A percentile compares a stretch with the other conserved stretches of the same genome.
These are phyloP conservation scores for Ulmus americana DNA, from an alignment of 331 rosid species.

Conservation along the genomic window DNA sequence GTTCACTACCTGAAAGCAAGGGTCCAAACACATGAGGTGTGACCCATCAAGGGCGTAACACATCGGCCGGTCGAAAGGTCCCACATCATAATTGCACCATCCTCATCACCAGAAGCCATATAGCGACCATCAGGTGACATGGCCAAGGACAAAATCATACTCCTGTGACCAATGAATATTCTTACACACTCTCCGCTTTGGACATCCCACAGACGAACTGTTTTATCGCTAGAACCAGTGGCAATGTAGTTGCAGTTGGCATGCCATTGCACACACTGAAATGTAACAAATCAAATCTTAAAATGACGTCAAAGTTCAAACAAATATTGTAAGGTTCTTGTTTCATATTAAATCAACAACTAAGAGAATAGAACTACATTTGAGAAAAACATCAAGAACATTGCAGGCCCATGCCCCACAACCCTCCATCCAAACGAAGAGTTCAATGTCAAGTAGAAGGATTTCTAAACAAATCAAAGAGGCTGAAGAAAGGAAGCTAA, in stretches of 20 bases:
- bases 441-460: neutral
- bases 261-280: slow-evolving; percentile 96
- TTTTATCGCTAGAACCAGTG: slow-evolving; percentile 95
- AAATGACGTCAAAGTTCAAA: slow-evolving; percentile 2
- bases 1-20: slow-evolving; percentile 68
- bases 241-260: slow-evolving; percentile 98
- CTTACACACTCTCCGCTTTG: slow-evolving; percentile 94
- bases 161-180: slow-evolving; percentile 89
- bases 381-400: neutral
- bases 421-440: too few relatives aligned
- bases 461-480: neutral
- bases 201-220: slow-evolving; percentile 91
- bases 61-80: slow-evolving; percentile 93
- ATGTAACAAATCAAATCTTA: slow-evolving; percentile 12
- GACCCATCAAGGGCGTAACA: slow-evolving; percentile 76
- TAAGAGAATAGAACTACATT: neutral
- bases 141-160: slow-evolving; percentile 81
- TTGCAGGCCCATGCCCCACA: too few relatives aligned
- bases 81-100: slow-evolving; percentile 96
- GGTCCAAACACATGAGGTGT: slow-evolving; percentile 89
- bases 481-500: neutral
- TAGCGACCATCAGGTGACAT: slow-evolving; percentile 97
- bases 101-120: slow-evolving; percentile 97
- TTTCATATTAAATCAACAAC: neutral
- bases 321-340: neutral